Conservation (phyloP, 768 basidiomycete species). For the Serendipita sp. region DNA sequence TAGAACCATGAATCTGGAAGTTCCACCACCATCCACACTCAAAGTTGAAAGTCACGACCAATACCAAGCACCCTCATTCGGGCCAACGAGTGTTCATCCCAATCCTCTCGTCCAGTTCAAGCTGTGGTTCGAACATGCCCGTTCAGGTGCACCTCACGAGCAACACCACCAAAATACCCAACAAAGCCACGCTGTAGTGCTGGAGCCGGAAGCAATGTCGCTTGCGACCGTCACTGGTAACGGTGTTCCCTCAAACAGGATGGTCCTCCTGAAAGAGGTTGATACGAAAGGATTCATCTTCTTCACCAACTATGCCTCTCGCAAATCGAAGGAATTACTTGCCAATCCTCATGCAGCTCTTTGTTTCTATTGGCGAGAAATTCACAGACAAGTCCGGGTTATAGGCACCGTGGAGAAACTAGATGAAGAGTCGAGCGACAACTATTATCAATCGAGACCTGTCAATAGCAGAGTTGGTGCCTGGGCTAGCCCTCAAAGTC, state of each 20-base stretch:
- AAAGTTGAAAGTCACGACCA: slow-evolving; percentile 57
- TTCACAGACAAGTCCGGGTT: slow-evolving; percentile 57
- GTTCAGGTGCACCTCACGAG: slow-evolving; percentile 11
- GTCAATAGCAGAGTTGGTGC: slow-evolving; percentile 77
- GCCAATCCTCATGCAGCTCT: slow-evolving; percentile 69
- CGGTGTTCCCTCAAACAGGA: slow-evolving; percentile 74
- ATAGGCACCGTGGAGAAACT: slow-evolving; percentile 77
- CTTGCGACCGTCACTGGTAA: slow-evolving; percentile 50
- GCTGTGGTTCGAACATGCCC: slow-evolving; percentile 63
- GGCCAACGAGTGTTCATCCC: slow-evolving; percentile 42
- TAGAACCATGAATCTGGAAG: neutral
- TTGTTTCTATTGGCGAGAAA: slow-evolving; percentile 84
- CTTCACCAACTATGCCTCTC: slow-evolving; percentile 91
- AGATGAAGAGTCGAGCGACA: slow-evolving; percentile 50
- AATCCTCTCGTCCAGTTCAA: slow-evolving; percentile 78
- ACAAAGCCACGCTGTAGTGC: slow-evolving; percentile 29
- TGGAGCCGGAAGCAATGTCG: slow-evolving; percentile 84
- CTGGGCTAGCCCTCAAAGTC: slow-evolving; percentile 86
- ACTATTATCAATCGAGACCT: slow-evolving; percentile 73
- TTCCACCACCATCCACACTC: slow-evolving; percentile 11
- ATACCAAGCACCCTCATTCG: slow-evolving; percentile 49
- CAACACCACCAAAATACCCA: neutral
- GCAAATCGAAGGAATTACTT: slow-evolving; percentile 71
- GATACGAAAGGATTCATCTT: slow-evolving; percentile 86
- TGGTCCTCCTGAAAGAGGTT: slow-evolving; percentile 84